Base-by-base conservation (phyloP, 106 monocot species). In the Platanthera zijinensis region DNA sequence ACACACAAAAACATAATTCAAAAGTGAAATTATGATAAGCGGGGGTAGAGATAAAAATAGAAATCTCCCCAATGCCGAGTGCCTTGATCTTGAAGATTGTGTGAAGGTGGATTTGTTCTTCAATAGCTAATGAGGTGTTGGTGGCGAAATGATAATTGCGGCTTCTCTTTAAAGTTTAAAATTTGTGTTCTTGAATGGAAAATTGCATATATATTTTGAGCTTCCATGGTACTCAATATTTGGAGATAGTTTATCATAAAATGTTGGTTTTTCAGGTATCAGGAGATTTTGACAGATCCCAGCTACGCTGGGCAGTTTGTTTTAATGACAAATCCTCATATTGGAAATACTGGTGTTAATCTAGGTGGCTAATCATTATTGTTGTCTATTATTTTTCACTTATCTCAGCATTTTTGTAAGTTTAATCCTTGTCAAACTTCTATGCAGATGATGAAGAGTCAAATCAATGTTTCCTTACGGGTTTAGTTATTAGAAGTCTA, bases 281-380 rank as follows among this genome's bases (percentile, higher is more conserved):
- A 94, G 79, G 99, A 99, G 83, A 99, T 99, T 75, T 78, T 94
- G 68, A 99, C 94, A 8, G 99, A 99, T 48, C 94, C 99, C 1
- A 99, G 99, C 79, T 99, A 99, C 83, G 91, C 94, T 57, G 99
- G 94, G 0, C 99, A 99, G 51, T 99, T 94, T 85, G 99, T 99
- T 47, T 77, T 99, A 69, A 99, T 99, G 99, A 99, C 99, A 14
- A 99, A 94, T 85, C 99, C 99, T 61, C 99, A 99, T 77, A 94
- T 99, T 61, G 94, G 94, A 73, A 99, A 99, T 76, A 99, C 94
- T 72, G 99, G 99, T 74, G 86, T 99, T 53, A 99, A 99, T 84
- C 75, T 82, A 78, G 94, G 99, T 99, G 76, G 1, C 78, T 68
- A 14, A 69, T 66, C n/a, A 1, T 69, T 48, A 68, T 1, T 79